Conservation (phyloP, 768 basidiomycete genomes). For the Tulasnella sp. region DNA sequence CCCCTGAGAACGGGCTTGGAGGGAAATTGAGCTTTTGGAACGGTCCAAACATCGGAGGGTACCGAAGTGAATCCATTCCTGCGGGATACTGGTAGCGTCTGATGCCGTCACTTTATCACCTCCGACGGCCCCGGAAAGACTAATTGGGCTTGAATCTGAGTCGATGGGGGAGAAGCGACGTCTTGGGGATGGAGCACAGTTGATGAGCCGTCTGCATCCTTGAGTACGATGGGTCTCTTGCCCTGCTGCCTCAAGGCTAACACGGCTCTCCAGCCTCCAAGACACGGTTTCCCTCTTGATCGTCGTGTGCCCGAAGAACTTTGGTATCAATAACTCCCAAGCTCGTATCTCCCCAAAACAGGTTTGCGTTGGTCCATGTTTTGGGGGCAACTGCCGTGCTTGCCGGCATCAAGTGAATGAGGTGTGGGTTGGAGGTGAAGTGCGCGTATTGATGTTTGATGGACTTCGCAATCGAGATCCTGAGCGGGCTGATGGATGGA, state of each 20-base stretch:
- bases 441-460: too few relatives aligned
- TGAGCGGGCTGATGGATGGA: too few relatives aligned
- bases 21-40: neutral
- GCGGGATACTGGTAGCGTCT: neutral
- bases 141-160: neutral
- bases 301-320: neutral
- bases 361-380: neutral
- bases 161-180: neutral
- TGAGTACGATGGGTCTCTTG: constrained; percentile 4
- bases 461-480: too few relatives aligned
- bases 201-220: too few relatives aligned
- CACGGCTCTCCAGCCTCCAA: constrained; percentile 11
- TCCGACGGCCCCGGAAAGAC: neutral
- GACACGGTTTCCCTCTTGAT: neutral
- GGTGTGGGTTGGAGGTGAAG: constrained; percentile 25
- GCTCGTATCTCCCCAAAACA: constrained; percentile 24
- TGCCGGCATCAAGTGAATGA: neutral
- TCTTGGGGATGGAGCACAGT: too few relatives aligned
- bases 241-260: constrained; percentile 10
- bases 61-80: neutral
- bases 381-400: neutral
- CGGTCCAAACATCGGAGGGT: neutral
- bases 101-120: neutral
- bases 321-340: constrained; percentile 14
- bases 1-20: neutral